Evolutionary conservation across 306 rosid genomes (phyloP).

Genomic region (Senna tora): DNA sequence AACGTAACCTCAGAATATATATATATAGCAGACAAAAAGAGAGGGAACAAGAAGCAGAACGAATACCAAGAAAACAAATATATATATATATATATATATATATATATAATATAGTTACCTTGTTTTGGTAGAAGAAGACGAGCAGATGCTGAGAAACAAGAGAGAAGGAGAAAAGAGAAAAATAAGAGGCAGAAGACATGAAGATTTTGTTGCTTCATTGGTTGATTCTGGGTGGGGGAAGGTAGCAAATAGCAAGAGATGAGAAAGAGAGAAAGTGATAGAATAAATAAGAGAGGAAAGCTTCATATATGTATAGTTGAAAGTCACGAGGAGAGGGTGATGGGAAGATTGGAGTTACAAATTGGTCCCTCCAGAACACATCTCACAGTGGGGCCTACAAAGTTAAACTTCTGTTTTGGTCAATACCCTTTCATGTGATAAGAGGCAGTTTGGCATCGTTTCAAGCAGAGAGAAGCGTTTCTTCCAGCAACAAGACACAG

Average conservation of each 20-base stretch:
- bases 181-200: constrained; percentile 15
- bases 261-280: neutral
- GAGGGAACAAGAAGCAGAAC: neutral
- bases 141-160: constrained; percentile 40
- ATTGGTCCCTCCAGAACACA: neutral
- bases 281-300: constrained; percentile 1
- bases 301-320: neutral
- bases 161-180: constrained; percentile 41
- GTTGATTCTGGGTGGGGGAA: neutral
- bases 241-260: no score
- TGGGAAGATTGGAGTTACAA: neutral
- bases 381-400: neutral
- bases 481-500: neutral
- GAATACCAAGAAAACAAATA: neutral
- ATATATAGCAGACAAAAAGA: neutral
- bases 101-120: constrained; percentile 5
- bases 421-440: neutral
- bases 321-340: constrained; percentile 21
- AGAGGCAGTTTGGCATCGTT: neutral
- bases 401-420: neutral
- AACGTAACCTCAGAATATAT: neutral
- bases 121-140: constrained; percentile 37
- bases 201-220: constrained; percentile 35
- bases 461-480: constrained; percentile 1
- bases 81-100: no score